Percentiles rank a stretch among this genome's conserved stretches.
Conservation (phyloP, 2,329 filamentous ascomycete species). For the Aspergillus brunneoviolaceus region DNA sequence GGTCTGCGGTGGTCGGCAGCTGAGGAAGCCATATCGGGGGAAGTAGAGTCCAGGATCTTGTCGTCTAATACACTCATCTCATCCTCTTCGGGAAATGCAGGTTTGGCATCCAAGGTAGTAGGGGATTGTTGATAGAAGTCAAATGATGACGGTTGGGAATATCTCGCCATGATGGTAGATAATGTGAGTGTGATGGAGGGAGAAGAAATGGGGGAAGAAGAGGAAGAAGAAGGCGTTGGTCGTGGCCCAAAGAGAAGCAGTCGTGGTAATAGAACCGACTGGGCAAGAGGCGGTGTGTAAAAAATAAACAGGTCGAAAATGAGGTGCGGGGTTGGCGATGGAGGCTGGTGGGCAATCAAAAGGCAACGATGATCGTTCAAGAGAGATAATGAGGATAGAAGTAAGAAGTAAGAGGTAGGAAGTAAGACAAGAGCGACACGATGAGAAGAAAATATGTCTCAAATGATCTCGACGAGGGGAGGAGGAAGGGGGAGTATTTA, state of each 20-base stretch:
- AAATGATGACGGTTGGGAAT: conserved; percentile 43
- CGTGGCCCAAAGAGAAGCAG: conserved; percentile 9
- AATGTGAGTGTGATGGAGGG: conserved; percentile 25
- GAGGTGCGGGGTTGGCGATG: conserved; percentile 18
- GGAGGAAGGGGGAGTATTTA: conserved; percentile 7
- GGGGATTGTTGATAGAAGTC: conserved; percentile 47
- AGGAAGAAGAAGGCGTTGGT: conserved; percentile 6
- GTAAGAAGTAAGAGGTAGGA: neutral
- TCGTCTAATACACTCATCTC: conserved; percentile 54
- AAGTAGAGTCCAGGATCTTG: conserved; percentile 51
- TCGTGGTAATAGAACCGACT: conserved; percentile 3
- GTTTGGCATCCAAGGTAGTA: conserved; percentile 44
- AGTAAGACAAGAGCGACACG: conserved; percentile 5
- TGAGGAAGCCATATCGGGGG: conserved; percentile 51
- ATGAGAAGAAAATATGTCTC: conserved; percentile 12
- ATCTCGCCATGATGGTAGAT: conserved; percentile 42
- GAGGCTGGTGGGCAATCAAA: conserved; percentile 10
- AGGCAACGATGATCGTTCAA: neutral
- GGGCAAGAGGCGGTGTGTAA: conserved; percentile 26
- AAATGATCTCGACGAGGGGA: conserved; percentile 8
- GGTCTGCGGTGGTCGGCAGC: conserved; percentile 44
- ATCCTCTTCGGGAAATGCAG: conserved; percentile 47
- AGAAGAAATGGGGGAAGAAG: conserved; percentile 1
- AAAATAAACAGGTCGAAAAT: conserved; percentile 10
- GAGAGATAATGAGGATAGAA: neutral